These are phyloP conservation scores for Penicillium roqueforti DNA, from an alignment of 495 filamentous ascomycete species.

Conservation along the genomic window DNA sequence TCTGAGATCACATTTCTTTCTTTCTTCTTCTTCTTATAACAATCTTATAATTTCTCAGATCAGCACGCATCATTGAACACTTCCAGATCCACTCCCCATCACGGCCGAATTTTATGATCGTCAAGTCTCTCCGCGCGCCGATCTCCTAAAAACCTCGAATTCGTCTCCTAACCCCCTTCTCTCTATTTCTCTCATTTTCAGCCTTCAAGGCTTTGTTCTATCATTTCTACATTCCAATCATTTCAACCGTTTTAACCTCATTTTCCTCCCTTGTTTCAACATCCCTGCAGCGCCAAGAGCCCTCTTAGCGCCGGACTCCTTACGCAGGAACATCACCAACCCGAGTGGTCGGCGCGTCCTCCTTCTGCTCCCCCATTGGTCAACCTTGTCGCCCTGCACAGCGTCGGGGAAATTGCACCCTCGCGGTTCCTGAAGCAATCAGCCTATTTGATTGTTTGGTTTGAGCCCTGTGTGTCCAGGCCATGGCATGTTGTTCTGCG, in stretches of 20 bases:
- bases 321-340: slow-evolving; percentile 14
- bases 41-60: not conserved
- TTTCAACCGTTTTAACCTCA: not conserved
- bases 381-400: slow-evolving; percentile 19
- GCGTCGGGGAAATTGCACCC: slow-evolving; percentile 17
- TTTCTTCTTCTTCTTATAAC: not conserved
- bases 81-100: slow-evolving; percentile 8
- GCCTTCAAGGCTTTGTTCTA: not conserved
- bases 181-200: not conserved
- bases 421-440: slow-evolving; percentile 28
- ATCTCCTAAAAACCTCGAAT: slow-evolving; percentile 18
- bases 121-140: slow-evolving; percentile 23
- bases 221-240: not conserved
- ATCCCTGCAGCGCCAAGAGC: not conserved
- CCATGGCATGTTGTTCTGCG: slow-evolving; percentile 16
- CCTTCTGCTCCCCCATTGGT: slow-evolving; percentile 17
- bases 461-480: slow-evolving; percentile 3
- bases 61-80: not conserved
- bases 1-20: not conserved
- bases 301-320: slow-evolving; percentile 20
- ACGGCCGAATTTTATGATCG: slow-evolving; percentile 17
- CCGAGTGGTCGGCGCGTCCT: slow-evolving; percentile 22
- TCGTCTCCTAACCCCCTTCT: not conserved
- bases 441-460: slow-evolving; percentile 7
- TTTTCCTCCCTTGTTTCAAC: not conserved